Percentiles rank a stretch among this genome's conserved stretches.
These are phyloP conservation scores for Dictyostelium capitatum DNA, from an alignment of 78 protist species.

Conservation along the genomic window DNA sequence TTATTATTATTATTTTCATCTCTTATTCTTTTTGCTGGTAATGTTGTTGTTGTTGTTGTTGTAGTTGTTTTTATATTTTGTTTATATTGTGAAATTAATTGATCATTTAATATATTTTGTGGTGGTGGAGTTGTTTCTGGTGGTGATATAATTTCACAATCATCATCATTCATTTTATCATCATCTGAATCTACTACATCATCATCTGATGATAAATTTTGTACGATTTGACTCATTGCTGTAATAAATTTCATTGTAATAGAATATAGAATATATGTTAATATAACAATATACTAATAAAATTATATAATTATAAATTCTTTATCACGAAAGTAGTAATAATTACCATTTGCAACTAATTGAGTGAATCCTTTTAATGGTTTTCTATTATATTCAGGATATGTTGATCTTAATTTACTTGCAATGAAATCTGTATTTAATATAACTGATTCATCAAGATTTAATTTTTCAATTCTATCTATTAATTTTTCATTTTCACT, in stretches of 20 bases:
- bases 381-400: slow-evolving; percentile 61
- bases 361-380: slow-evolving; percentile 42
- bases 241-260: no score
- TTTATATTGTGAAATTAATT: slow-evolving; percentile 29
- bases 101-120: slow-evolving; percentile 28
- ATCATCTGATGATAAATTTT: slow-evolving; percentile 8
- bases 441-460: background rate
- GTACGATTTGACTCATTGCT: slow-evolving; percentile 28
- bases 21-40: background rate
- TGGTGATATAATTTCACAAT: slow-evolving; percentile 15
- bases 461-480: slow-evolving; percentile 49
- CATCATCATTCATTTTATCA: slow-evolving; percentile 5
- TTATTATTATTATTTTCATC: background rate
- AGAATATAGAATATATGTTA: background rate
- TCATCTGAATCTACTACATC: background rate
- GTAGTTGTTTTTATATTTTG: background rate
- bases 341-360: slow-evolving; percentile 35
- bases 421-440: slow-evolving; percentile 34
- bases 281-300: background rate
- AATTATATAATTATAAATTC: background rate
- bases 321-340: background rate
- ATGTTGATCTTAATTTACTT: background rate
- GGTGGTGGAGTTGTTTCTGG: background rate
- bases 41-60: background rate
- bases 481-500: slow-evolving; percentile 25